A percentile compares a stretch with the other conserved stretches of the same genome.
phyloP scores from a whole-genome alignment of 805 yeast genomes.

The Starmerella apicola region DNA sequence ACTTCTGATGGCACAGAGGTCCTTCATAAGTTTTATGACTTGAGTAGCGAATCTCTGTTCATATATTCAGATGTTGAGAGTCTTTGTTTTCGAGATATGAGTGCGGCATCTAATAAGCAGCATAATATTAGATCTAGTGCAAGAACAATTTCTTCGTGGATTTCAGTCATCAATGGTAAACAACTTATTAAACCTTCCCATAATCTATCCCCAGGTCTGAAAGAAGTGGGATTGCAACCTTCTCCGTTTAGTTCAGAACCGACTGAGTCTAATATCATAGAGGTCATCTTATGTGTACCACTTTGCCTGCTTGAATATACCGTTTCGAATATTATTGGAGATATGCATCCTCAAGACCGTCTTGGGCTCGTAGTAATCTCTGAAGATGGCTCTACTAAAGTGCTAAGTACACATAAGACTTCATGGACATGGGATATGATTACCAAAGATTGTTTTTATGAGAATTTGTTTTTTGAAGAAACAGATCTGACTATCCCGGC shows the following conservation, averaged over 20 bases:
- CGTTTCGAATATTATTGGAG: slow-evolving; percentile 4
- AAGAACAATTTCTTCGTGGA: slow-evolving; percentile 3
- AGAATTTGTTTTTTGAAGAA: slow-evolving; percentile 1
- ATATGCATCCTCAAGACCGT: slow-evolving; percentile 11
- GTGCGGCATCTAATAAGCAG: too few relatives aligned
- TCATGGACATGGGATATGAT: slow-evolving; percentile 12
- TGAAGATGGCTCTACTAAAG: not conserved
- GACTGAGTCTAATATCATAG: slow-evolving; percentile 1
- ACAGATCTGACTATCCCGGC: not conserved
- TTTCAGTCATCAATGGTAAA: slow-evolving; percentile 6
- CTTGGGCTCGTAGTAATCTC: slow-evolving; percentile 10
- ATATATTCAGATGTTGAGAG: not conserved
- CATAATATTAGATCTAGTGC: not conserved
- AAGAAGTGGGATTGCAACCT: too few relatives aligned
- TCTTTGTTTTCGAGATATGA: too few relatives aligned
- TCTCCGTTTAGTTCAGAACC: slow-evolving; percentile 1
- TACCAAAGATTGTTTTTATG: not conserved
- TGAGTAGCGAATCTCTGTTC: not conserved
- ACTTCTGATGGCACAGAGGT: slow-evolving; percentile 4
- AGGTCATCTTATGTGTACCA: slow-evolving; percentile 10
- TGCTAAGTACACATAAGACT: too few relatives aligned
- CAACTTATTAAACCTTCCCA: slow-evolving; percentile 1
- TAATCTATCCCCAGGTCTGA: too few relatives aligned
- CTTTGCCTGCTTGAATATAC: not conserved
- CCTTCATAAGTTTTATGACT: slow-evolving; percentile 1